These are phyloP conservation scores for Aspergillus olivimuriae DNA, from an alignment of 495 filamentous ascomycete genomes.

Conservation along the genomic window DNA sequence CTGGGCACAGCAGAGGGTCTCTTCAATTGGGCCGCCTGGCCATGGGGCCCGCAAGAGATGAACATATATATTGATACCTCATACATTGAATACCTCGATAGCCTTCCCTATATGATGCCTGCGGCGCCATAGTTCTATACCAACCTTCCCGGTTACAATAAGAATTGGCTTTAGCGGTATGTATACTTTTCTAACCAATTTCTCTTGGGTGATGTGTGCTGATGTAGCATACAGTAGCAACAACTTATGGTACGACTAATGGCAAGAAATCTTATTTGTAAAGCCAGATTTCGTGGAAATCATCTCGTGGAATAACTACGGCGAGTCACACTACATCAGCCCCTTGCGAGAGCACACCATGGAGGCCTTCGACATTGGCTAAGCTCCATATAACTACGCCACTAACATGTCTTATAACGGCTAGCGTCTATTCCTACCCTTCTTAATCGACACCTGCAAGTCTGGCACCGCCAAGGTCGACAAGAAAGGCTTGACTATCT, in stretches of 20 bases:
- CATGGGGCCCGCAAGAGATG: slow-evolving; percentile 46
- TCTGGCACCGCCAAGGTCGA: slow-evolving; percentile 32
- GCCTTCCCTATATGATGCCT: slow-evolving; percentile 67
- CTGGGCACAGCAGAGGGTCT: slow-evolving; percentile 43
- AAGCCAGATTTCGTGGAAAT: slow-evolving; percentile 52
- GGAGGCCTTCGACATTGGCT: slow-evolving; percentile 34
- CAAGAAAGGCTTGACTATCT: slow-evolving; percentile 46
- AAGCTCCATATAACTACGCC: slow-evolving; percentile 42
- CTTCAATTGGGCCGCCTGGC: slow-evolving; percentile 68
- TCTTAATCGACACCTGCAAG: slow-evolving; percentile 56
- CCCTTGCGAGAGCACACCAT: slow-evolving; percentile 31
- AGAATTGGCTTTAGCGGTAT: slow-evolving; percentile 68
- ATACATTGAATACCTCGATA: slow-evolving; percentile 39
- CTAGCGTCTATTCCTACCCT: slow-evolving; percentile 49
- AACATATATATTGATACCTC: slow-evolving; percentile 47
- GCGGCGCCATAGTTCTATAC: slow-evolving; percentile 67
- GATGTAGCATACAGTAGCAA: no score
- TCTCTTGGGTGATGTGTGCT: no score
- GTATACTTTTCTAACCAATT: no score
- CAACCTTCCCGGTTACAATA: slow-evolving; percentile 56
- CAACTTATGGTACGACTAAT: slow-evolving; percentile 63
- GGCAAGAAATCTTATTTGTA: slow-evolving; percentile 56
- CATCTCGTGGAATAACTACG: slow-evolving; percentile 61
- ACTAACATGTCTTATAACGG: slow-evolving; percentile 41
- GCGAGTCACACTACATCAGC: slow-evolving; percentile 64